Percentiles rank a stretch among this genome's conserved stretches.
Evolutionary conservation across 1,284 basidiomycete genomes (phyloP).

Genomic region (Macrocybe sp.): DNA sequence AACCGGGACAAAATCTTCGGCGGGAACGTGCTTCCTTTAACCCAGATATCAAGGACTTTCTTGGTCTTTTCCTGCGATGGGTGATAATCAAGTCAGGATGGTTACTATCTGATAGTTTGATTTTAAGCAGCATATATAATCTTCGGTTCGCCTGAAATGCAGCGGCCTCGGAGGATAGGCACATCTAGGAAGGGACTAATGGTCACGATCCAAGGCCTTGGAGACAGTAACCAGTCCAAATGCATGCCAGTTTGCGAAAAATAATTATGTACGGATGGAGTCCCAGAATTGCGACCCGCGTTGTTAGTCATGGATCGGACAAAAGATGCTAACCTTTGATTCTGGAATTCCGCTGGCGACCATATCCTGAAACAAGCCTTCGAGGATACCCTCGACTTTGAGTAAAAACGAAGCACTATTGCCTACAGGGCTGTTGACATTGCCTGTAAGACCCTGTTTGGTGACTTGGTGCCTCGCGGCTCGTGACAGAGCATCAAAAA

Average conservation of each 20-base stretch:
- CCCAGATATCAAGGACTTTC: slow-evolving; percentile 95
- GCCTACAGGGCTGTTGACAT: slow-evolving; percentile 52
- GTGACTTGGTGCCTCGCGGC: slow-evolving; percentile 67
- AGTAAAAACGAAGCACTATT: slow-evolving; percentile 78
- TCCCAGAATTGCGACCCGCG: too few species aligned
- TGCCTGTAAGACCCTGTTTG: slow-evolving; percentile 58
- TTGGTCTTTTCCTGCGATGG: slow-evolving; percentile 82
- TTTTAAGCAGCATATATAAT: background rate
- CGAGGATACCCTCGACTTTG: slow-evolving; percentile 83
- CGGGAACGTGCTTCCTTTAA: slow-evolving; percentile 83
- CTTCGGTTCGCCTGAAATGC: slow-evolving; percentile 7
- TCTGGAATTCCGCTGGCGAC: slow-evolving; percentile 55
- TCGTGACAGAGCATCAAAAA: slow-evolving; percentile 85
- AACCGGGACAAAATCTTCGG: slow-evolving; percentile 62
- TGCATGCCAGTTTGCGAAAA: background rate
- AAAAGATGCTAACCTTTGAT: slow-evolving; percentile 70
- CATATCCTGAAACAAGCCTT: slow-evolving; percentile 82
- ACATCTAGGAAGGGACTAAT: too few species aligned
- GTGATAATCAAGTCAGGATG: slow-evolving; percentile 35
- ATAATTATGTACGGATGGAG: background rate
- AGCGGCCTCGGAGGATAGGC: too few species aligned
- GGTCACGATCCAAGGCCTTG: background rate
- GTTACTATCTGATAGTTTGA: slow-evolving; percentile 15
- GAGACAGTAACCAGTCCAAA: background rate
- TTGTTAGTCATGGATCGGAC: background rate